Percentiles rank a stretch among this genome's conserved stretches.
phyloP scores from a whole-genome alignment of 139 green algal species.

The Asterochloris sp. region DNA sequence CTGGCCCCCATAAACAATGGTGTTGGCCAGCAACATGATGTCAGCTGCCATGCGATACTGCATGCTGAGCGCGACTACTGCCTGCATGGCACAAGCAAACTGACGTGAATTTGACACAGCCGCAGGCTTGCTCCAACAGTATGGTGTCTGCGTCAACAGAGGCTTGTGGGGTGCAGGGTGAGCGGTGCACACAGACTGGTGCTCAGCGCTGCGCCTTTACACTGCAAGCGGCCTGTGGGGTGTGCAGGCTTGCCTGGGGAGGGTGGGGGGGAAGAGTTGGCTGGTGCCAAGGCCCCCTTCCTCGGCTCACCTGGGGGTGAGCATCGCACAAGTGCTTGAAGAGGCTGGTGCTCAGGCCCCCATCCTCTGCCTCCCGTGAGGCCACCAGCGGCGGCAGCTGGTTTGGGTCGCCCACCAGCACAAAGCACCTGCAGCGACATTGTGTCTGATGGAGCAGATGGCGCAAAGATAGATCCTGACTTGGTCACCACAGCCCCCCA shows the following conservation, averaged over 20 bases:
- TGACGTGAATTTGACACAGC: neutral
- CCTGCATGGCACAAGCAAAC: conserved; percentile 19
- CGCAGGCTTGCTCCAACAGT: neutral
- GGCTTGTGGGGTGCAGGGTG: too few relatives aligned
- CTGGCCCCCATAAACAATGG: conserved; percentile 75
- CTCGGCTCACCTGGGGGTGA: conserved; percentile 62
- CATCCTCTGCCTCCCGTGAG: conserved; percentile 46
- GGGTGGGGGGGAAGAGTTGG: too few relatives aligned
- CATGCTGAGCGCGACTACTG: conserved; percentile 53
- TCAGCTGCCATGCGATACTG: conserved; percentile 94
- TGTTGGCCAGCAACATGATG: conserved; percentile 86
- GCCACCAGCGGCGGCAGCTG: conserved; percentile 76
- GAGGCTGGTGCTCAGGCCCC: conserved; percentile 71
- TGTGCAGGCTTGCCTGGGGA: too few relatives aligned
- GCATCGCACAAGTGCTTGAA: conserved; percentile 78
- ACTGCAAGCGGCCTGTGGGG: too few relatives aligned
- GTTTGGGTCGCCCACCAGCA: conserved; percentile 86
- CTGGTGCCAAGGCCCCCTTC: neutral
- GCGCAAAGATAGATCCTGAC: neutral
- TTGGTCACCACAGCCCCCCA: neutral
- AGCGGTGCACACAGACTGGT: too few relatives aligned
- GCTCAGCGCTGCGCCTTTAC: too few relatives aligned
- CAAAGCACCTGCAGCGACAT: conserved; percentile 38
- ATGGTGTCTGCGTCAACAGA: too few relatives aligned
- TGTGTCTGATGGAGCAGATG: neutral